phyloP scores from a whole-genome alignment of 73 alveolate species.

The Tetrahymena malaccensis region DNA sequence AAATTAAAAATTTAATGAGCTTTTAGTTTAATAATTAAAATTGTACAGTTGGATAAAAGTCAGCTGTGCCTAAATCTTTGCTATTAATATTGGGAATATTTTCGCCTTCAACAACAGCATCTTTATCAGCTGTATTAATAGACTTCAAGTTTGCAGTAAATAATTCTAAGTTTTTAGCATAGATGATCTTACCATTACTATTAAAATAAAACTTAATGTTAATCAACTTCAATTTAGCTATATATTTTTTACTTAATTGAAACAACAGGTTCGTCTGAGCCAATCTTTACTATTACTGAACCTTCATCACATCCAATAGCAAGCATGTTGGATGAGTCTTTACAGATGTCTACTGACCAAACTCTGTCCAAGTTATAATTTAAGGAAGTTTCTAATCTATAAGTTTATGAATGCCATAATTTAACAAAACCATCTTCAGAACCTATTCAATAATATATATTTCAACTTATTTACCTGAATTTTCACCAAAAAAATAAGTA shows the following conservation, averaged over 20 bases:
- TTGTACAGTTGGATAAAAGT: constrained; percentile 71
- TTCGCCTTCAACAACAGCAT: constrained; percentile 40
- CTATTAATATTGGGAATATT: constrained; percentile 46
- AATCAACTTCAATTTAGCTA: constrained; percentile 6
- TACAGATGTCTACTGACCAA: constrained; percentile 6
- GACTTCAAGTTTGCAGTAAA: constrained; percentile 80
- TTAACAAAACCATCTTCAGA: constrained; percentile 89
- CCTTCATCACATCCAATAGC: constrained; percentile 99
- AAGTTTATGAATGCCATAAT: constrained; percentile 94
- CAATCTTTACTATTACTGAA: constrained; percentile 95
- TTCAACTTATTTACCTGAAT: background rate
- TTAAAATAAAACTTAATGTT: background rate
- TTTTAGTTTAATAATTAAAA: background rate
- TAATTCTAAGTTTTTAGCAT: constrained; percentile 82
- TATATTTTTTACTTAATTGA: constrained; percentile 46
- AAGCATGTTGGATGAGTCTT: constrained; percentile 48
- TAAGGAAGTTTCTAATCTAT: constrained; percentile 80
- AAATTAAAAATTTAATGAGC: background rate
- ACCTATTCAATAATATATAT: background rate
- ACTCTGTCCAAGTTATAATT: constrained; percentile 61
- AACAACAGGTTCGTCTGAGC: constrained; percentile 93
- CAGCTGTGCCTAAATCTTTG: constrained; percentile 84
- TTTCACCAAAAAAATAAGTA: background rate
- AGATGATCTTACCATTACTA: constrained; percentile 61
- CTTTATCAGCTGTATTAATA: constrained; percentile 45